A percentile compares a stretch with the other conserved stretches of the same genome.
Conservation (phyloP, 352 stramenopile species). For the Elongisporangium undulatum region DNA sequence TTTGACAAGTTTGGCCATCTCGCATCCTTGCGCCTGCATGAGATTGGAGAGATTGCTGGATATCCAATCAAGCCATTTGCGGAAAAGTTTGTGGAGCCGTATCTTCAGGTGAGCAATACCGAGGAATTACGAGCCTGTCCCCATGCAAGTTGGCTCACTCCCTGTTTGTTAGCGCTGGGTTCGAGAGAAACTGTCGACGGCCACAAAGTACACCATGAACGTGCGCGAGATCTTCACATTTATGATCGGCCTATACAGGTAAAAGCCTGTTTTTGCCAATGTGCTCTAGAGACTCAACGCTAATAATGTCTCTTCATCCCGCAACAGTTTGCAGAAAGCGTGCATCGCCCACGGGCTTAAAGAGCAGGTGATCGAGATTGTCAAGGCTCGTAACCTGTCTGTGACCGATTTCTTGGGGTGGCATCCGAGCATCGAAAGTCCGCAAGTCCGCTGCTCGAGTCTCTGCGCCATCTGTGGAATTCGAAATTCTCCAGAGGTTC, state of each 20-base stretch:
- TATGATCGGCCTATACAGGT: constrained; percentile 77
- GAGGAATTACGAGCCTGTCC: too few species aligned
- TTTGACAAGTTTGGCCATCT: constrained; percentile 83
- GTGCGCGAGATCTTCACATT: constrained; percentile 76
- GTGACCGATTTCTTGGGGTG: constrained; percentile 76
- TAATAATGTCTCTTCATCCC: not conserved
- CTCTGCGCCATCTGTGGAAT: constrained; percentile 69
- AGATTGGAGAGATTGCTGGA: constrained; percentile 69
- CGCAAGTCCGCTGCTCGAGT: constrained; percentile 65
- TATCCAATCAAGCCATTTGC: constrained; percentile 82
- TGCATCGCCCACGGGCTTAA: constrained; percentile 56
- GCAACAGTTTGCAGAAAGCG: constrained; percentile 48
- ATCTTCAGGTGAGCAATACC: constrained; percentile 36
- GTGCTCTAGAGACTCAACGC: not conserved
- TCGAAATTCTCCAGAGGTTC: constrained; percentile 64
- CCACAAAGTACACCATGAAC: constrained; percentile 40
- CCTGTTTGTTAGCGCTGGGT: constrained; percentile 53
- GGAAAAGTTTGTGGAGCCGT: constrained; percentile 69
- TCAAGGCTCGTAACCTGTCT: constrained; percentile 62
- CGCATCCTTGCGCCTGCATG: constrained; percentile 53
- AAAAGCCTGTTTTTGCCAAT: not conserved
- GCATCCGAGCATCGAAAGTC: constrained; percentile 72
- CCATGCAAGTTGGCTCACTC: not conserved
- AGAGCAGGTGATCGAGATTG: constrained; percentile 40
- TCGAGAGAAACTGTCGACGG: constrained; percentile 54